Evolutionary conservation across 352 stramenopile species (phyloP).

Genomic region (Plasmopara viticola): DNA sequence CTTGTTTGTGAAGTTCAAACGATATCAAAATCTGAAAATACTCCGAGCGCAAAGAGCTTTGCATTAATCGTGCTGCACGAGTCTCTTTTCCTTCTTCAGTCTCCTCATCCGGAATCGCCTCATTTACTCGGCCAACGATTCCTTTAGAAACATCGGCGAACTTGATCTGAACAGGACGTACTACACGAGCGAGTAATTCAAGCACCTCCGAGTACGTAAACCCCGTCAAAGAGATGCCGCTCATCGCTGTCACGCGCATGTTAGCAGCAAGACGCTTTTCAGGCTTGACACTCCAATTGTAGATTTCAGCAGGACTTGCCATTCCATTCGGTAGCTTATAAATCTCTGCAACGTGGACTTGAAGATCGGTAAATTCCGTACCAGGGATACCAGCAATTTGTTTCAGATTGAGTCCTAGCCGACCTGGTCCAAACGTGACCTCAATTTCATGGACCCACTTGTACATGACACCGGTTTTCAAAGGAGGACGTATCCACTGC

Average conservation of each 20-base stretch:
- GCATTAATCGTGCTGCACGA: constrained; percentile 42
- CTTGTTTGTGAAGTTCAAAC: constrained; percentile 69
- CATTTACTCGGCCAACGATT: constrained; percentile 76
- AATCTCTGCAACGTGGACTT: constrained; percentile 77
- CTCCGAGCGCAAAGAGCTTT: constrained; percentile 61
- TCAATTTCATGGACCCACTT: constrained; percentile 82
- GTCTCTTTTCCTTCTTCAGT: constrained; percentile 67
- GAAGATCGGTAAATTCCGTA: constrained; percentile 60
- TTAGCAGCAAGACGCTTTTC: constrained; percentile 76
- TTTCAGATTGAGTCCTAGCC: constrained; percentile 77
- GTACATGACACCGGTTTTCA: constrained; percentile 72
- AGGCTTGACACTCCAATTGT: constrained; percentile 87
- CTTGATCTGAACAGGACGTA: constrained; percentile 69
- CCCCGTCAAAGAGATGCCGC: constrained; percentile 61
- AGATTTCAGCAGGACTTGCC: constrained; percentile 81
- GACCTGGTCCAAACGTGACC: constrained; percentile 71
- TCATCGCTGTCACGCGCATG: constrained; percentile 82
- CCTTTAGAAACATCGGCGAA: constrained; percentile 78
- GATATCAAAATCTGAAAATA: constrained; percentile 75
- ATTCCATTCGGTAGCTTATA: constrained; percentile 81
- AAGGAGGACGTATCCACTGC: constrained; percentile 71
- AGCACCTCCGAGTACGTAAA: constrained; percentile 79
- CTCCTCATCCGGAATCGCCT: constrained; percentile 53
- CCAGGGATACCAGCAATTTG: constrained; percentile 71
- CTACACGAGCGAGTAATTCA: constrained; percentile 60